Conservation (phyloP, 2,329 filamentous ascomycete species). For the Cytospora leucostoma region DNA sequence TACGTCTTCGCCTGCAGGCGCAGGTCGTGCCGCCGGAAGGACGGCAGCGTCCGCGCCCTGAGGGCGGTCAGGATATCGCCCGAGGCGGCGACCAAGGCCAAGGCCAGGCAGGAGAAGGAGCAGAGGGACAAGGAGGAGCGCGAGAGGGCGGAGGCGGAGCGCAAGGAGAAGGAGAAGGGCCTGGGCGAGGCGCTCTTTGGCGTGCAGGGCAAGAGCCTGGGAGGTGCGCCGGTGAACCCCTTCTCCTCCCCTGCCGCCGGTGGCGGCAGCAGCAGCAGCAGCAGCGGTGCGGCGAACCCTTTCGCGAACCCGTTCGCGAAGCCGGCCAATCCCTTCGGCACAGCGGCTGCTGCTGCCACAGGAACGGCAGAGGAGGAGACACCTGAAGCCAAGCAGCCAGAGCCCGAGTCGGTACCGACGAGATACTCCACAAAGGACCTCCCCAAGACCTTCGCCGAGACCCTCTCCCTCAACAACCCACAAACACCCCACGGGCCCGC, state of each 20-base stretch:
- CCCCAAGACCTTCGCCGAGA: constrained; percentile 68
- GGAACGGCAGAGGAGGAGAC: constrained; percentile 38
- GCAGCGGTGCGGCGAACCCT: constrained; percentile 41
- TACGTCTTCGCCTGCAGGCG: constrained; percentile 83
- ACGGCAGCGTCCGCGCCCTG: constrained; percentile 77
- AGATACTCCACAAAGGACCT: constrained; percentile 41
- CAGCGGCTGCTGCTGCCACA: constrained; percentile 6
- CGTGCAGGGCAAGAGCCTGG: constrained; percentile 45
- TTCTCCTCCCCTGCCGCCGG: constrained; percentile 53
- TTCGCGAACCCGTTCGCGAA: constrained; percentile 65
- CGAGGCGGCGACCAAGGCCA: constrained; percentile 37
- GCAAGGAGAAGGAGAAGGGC: constrained; percentile 38
- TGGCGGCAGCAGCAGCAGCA: constrained; percentile 37
- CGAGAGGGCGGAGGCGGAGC: constrained; percentile 36
- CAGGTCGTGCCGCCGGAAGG: constrained; percentile 77
- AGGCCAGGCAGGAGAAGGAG: constrained; percentile 35
- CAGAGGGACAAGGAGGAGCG: constrained; percentile 38
- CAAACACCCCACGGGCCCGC: constrained; percentile 40
- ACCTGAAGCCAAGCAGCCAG: constrained; percentile 25
- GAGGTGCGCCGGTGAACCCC: constrained; percentile 52
- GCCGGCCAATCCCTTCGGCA: constrained; percentile 45
- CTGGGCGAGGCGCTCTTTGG: constrained; percentile 73
- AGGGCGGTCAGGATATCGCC: constrained; percentile 64
- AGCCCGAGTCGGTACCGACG: constrained; percentile 21
- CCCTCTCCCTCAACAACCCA: constrained; percentile 70